phyloP scores from a whole-genome alignment of 805 yeast species.

The Jamesozyma lodderae region DNA sequence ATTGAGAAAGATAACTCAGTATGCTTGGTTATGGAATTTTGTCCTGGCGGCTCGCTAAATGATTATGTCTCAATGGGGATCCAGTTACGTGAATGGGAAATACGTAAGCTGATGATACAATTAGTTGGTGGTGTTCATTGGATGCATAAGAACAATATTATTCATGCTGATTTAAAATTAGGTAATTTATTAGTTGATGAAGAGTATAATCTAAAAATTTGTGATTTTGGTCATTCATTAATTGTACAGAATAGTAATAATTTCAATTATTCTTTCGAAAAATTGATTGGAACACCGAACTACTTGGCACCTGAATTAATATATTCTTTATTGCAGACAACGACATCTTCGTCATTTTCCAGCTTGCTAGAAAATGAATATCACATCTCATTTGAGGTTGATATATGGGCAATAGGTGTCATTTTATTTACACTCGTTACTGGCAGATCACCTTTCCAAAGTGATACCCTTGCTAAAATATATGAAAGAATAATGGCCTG shows the following conservation, averaged over 20 bases:
- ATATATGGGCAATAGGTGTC: slow-evolving; percentile 93
- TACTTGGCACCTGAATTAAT: slow-evolving; percentile 91
- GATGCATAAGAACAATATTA: slow-evolving; percentile 64
- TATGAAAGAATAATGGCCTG: slow-evolving; percentile 82
- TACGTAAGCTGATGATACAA: slow-evolving; percentile 64
- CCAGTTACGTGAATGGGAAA: slow-evolving; percentile 4
- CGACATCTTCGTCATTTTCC: slow-evolving; percentile 52
- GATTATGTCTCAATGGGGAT: background rate
- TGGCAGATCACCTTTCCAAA: slow-evolving; percentile 94
- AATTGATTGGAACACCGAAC: slow-evolving; percentile 73
- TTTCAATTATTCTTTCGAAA: background rate
- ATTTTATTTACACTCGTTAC: slow-evolving; percentile 82
- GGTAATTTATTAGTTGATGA: slow-evolving; percentile 58
- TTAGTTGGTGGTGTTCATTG: slow-evolving; percentile 86
- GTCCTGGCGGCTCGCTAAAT: slow-evolving; percentile 1
- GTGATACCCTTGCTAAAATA: slow-evolving; percentile 47
- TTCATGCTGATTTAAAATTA: slow-evolving; percentile 11
- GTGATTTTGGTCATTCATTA: slow-evolving; percentile 40
- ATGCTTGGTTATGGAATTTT: slow-evolving; percentile 1
- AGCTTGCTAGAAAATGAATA: slow-evolving; percentile 47
- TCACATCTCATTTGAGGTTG: slow-evolving; percentile 80
- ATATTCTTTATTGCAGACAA: slow-evolving; percentile 23
- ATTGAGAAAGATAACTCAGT: slow-evolving; percentile 3
- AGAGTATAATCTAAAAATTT: slow-evolving; percentile 82
- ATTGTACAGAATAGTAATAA: slow-evolving; percentile 34